Evolutionary conservation across 306 rosid genomes (phyloP).

Genomic region (Elaeagnus macrophylla): DNA sequence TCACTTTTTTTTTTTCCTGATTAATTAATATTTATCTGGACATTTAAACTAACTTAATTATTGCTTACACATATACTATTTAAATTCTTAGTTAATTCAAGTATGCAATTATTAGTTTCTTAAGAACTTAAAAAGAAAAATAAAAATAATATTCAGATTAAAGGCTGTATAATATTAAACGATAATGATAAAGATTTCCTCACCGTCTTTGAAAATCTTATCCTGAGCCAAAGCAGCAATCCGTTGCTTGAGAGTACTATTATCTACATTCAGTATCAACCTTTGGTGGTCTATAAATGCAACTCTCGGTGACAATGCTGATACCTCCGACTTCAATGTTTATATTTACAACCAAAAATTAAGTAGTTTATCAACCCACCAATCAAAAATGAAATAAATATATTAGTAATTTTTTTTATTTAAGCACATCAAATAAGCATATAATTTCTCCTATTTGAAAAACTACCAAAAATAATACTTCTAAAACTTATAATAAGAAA

Average conservation of each 20-base stretch:
- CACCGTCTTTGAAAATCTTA: constrained; percentile 95
- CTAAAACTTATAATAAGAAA: too few relatives aligned
- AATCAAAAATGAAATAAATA: neutral
- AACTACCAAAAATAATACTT: too few relatives aligned
- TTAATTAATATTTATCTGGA: too few relatives aligned
- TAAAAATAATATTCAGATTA: too few relatives aligned
- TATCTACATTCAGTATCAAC: constrained; percentile 81
- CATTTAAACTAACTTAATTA: too few relatives aligned
- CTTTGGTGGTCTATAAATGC: constrained; percentile 96
- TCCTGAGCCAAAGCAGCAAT: constrained; percentile 96
- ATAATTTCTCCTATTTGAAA: too few relatives aligned
- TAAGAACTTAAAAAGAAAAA: neutral
- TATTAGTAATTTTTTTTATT: too few relatives aligned
- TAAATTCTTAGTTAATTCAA: too few relatives aligned
- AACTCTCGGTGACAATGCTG: constrained; percentile 85
- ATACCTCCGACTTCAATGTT: constrained; percentile 70
- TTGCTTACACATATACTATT: too few relatives aligned
- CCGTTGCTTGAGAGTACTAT: constrained; percentile 86
- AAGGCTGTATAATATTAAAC: neutral
- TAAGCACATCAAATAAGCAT: too few relatives aligned
- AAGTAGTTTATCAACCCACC: neutral
- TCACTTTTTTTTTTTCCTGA: too few relatives aligned
- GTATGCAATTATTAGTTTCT: too few relatives aligned
- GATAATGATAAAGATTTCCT: neutral
- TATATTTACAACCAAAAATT: neutral